Percentiles rank a stretch among this genome's conserved stretches.
Evolutionary conservation across 2,329 filamentous ascomycete genomes (phyloP).

Genomic region (Phaeosphaeriaceae sp.): DNA sequence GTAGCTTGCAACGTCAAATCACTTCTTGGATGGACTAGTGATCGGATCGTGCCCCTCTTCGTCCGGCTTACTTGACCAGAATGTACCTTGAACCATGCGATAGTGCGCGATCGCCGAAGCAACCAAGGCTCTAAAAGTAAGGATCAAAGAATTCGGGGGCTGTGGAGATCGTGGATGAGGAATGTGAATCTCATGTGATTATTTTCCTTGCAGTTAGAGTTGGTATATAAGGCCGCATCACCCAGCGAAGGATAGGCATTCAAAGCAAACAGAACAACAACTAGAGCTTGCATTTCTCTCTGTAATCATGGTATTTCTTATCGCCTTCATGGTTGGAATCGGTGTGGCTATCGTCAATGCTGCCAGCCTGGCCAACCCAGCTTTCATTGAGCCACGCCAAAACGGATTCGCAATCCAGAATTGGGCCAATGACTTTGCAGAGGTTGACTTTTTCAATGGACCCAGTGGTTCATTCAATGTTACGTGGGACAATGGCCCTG

Average conservation of each 20-base stretch:
- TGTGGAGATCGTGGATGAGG: too few relatives aligned
- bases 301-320: not conserved
- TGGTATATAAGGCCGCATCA: not conserved
- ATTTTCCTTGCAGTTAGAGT: too few relatives aligned
- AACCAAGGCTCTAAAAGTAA: too few relatives aligned
- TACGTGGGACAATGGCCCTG: constrained; percentile 7
- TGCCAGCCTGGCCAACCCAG: not conserved
- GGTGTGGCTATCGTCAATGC: not conserved
- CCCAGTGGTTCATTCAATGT: constrained; percentile 1
- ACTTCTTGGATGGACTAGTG: not conserved
- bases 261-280: too few relatives aligned
- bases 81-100: too few relatives aligned
- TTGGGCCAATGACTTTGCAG: constrained; percentile 11
- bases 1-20: not conserved
- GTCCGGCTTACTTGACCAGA: not conserved
- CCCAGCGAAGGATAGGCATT: not conserved
- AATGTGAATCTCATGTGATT: too few relatives aligned
- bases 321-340: not conserved
- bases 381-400: not conserved
- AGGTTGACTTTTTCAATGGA: constrained; percentile 4
- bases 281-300: too few relatives aligned
- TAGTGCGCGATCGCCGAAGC: too few relatives aligned
- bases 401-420: constrained; percentile 7
- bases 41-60: not conserved
- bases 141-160: too few relatives aligned